Percentiles rank a stretch among this genome's conserved stretches.
These are phyloP conservation scores for Ganoderma multipileum DNA, from an alignment of 1,284 basidiomycete species.

Conservation along the genomic window DNA sequence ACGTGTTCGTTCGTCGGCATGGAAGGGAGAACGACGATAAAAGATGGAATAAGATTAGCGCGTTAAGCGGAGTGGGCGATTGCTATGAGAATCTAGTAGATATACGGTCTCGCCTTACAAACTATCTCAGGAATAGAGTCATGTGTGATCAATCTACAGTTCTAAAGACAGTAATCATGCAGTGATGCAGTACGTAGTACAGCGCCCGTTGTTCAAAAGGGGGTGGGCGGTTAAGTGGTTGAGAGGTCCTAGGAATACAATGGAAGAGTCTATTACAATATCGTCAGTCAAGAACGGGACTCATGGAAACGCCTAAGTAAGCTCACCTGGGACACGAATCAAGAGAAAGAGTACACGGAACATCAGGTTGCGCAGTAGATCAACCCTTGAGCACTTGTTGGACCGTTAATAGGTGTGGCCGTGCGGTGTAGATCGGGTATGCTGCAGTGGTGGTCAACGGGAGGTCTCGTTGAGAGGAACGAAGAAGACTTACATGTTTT, in stretches of 20 bases:
- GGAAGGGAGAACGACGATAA: neutral
- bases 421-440: slow-evolving; percentile 19
- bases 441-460: slow-evolving; percentile 12
- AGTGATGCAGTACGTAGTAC: neutral
- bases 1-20: neutral
- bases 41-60: neutral
- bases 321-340: slow-evolving; percentile 4
- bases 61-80: slow-evolving; percentile 1
- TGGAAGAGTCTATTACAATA: neutral
- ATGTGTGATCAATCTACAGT: neutral
- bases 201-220: neutral
- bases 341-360: neutral
- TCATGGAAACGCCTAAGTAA: neutral
- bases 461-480: neutral
- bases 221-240: neutral
- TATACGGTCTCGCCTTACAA: neutral
- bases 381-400: slow-evolving; percentile 23
- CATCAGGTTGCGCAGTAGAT: neutral
- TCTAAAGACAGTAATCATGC: slow-evolving; percentile 6
- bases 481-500: slow-evolving; percentile 31
- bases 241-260: slow-evolving; percentile 14
- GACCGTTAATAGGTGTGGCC: slow-evolving; percentile 22
- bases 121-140: neutral
- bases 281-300: neutral
- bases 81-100: slow-evolving; percentile 7